Base-by-base conservation (phyloP, 768 basidiomycete genomes). In the Leccinum incarnatum region DNA sequence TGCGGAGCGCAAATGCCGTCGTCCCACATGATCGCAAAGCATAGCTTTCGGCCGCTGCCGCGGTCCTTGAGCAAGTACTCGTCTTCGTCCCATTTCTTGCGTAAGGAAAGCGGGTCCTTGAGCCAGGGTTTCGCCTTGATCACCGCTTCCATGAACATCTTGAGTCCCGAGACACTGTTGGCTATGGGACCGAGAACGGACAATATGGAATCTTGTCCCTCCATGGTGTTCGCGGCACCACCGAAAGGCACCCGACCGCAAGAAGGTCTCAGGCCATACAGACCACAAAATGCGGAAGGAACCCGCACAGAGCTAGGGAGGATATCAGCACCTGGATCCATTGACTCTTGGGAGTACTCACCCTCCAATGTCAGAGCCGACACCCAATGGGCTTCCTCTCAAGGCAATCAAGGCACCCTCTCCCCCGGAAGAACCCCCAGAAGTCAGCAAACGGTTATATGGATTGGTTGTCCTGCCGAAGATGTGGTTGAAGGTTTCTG, bases 351-450 rank as follows among this genome's bases (percentile, higher is more conserved):
- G n/a, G n/a, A n/a, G 23, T n/a, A 69, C 73, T 10, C 67, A 88
- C 89, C 90, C 88, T 65, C 87, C 88, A 58, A 93, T 83, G 69
- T 93, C 92, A 27, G 91, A 87, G 46, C 91, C 92, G 11, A 92
- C 81, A 29, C 91, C 89, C 59, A 83, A 46, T 1, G 76, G 74
- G 37, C 75, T 75, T 34, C 82, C 81, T 55, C 68, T 76, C 59
- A 73, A 47, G 25, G 64, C 86, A 46, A 93, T 65, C 7, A 95
- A 78, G 1, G 92, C 89, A 45, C 88, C 88, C 74, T 95, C 93
- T 34, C 93, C 93, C 7, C 93, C 93, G 4, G 88, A 89, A 0
- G 91, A 93, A 2, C 93, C 93, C 10, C 93, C 92, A 5, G 77
- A 74, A 6, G 88, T 91, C 48, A 91, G 76, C 14, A 78, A 78